Base-by-base conservation (phyloP, 2,329 filamentous ascomycete species). In the Fusarium graminum region DNA sequence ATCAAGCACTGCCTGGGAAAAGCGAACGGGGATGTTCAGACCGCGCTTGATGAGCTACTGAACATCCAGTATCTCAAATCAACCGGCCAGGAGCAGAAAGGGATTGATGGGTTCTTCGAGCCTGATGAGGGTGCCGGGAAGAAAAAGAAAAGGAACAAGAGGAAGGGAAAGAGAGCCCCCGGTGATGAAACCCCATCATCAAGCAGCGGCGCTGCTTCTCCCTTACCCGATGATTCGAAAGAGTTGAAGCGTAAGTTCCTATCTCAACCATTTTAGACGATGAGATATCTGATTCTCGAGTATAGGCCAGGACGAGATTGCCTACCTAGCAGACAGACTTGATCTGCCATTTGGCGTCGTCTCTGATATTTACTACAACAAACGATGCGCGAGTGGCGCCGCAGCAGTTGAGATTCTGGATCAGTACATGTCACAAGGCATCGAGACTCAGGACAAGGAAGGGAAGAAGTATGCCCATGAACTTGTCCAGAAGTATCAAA, bases 31-130 rank as follows among this genome's bases (percentile, higher is more conserved):
- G 87, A 92, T 67, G 86, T 92, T 38, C 86, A 89, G 58, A 82
- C 83, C 14, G 88, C 92, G 2, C 88, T 96, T 63, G 93, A 97
- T 70, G 88, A 93, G 59, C 81, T 98, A 13, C 84, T 97, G 30
- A 96, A 91, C 67, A 83, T 92, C 14, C 88, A 91, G 19, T 93
- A 90, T 72, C 88, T 97, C 6, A 88, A 92, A 58, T 87, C 93
- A 56, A 85, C 82, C 1, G 86, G 86, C 1, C 82, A 86, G 52
- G 81, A 85, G 2, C 80, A 83, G 2, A 94, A 91, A 74, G 92
- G 93, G 0, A 82, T 97, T n/a, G 93, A 97, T 58, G 93, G 87
- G 0, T 97, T 97, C 74, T 88, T 87, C 22, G 83, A 87, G 38
- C 83, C 84, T 0, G 83, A 87, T 16, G 78, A 82, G 16, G 76